Base-by-base conservation (phyloP, 768 basidiomycete genomes). In the Ramaria sp. region DNA sequence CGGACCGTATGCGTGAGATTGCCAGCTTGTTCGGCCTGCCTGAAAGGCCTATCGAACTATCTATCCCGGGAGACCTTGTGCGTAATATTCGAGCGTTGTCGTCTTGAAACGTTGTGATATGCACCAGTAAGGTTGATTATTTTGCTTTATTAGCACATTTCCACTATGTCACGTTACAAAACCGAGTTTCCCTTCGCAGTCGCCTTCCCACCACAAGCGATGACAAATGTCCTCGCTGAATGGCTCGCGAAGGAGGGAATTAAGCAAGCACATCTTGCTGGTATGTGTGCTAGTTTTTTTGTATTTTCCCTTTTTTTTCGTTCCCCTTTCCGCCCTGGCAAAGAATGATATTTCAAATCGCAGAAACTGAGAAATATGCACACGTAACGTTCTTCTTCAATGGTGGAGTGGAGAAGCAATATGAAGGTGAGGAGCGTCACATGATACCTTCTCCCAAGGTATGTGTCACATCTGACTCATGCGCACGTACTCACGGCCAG, bases 301-400 rank as follows among this genome's bases (percentile, higher is more conserved):
- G 6, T 4, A 39, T 13, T 20, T 34, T 13, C 22, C 41, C 39
- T 34, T 11, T 37, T 13, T 54, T 52, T 31, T 20, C 27, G 1
- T 48, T 53, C n/a, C n/a, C n/a, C n/a, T n/a, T n/a, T n/a, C 5
- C 34, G 24, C 10, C 24, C 24, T 5, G 45, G 60, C 54, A 52
- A 50, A n/a, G 13, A 52, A 43, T 48, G 50, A 15, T 15, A 42
- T 20, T 10, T 41, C 11, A 17, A 17, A 37, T 37, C 9, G 27
- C 3, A 80, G 93, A 96, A 69, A 95, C 93, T n/a, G 93, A 95
- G 69, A 95, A 97, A 72, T 97, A 94, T 69, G 92, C 92, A 1
- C 93, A 97, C 66, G 90, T 97, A 55, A 97, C 93, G 0, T 95
- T 96, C 77, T 96, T 95, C 80, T 95, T 96, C 80, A 96, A 95